phyloP scores from a whole-genome alignment of 2,329 filamentous ascomycete species.

The Pseudogymnoascus sp. region DNA sequence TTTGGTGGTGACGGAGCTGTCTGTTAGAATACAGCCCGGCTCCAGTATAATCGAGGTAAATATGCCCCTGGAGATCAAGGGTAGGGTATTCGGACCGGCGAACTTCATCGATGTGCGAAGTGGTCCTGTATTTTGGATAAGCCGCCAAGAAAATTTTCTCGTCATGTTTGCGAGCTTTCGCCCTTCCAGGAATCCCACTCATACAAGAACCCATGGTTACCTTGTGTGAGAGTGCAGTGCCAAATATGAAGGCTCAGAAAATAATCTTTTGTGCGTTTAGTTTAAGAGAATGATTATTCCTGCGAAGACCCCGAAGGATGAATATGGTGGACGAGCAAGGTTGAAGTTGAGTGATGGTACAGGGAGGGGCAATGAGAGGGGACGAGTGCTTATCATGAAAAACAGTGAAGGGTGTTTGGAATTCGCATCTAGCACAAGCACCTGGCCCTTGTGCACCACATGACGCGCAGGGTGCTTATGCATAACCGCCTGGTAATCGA shows the following conservation, averaged over 20 bases:
- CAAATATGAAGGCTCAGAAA: not conserved
- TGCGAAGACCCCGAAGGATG: not conserved
- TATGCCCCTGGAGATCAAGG: slow-evolving; percentile 32
- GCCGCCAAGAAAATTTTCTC: not conserved
- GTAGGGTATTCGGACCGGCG: slow-evolving; percentile 31
- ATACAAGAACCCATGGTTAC: not conserved
- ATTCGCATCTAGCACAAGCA: not conserved
- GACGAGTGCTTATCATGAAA: not conserved
- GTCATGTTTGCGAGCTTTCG: not conserved
- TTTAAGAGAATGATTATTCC: not conserved
- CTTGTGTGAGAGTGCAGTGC: not conserved
- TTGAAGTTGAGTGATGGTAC: not conserved
- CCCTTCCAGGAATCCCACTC: not conserved
- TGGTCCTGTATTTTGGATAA: slow-evolving; percentile 31
- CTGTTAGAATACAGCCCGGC: slow-evolving; percentile 30
- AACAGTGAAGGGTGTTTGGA: not conserved
- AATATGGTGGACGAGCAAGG: not conserved
- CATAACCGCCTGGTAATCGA: not conserved
- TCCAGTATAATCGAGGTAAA: slow-evolving; percentile 38
- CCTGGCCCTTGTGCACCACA: not conserved
- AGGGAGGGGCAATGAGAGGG: not conserved
- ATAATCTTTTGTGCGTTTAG: not conserved
- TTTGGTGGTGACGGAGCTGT: slow-evolving; percentile 29
- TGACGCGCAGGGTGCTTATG: not conserved
- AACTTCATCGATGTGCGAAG: slow-evolving; percentile 28